Base-by-base conservation (phyloP, 768 basidiomycete genomes). In the Jaapia argillacea region DNA sequence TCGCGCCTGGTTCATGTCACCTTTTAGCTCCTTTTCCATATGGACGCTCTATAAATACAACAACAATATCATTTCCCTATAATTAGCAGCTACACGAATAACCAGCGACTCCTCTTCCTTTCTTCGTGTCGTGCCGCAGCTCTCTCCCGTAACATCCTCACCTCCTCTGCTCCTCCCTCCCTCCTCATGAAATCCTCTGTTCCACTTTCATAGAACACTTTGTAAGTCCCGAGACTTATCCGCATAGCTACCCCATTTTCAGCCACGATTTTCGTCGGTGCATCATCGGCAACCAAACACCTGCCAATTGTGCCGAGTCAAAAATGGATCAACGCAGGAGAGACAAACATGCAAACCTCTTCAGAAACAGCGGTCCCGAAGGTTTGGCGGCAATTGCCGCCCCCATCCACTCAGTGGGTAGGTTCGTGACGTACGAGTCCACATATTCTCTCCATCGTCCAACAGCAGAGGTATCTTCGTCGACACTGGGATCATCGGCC, bases 381-480 rank as follows among this genome's bases (percentile, higher is more conserved):
- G 48, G 57, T 53, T 46, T 38, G 10, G 10, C 20, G 37, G 54
- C 55, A 62, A 43, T 55, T 47, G 51, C 54, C 46, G 63, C 64
- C 2, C 75, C 73, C 35, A 73, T 33, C 84, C 85, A 85, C 52
- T 87, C 85, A 10, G 83, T 86, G 4, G 79, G 75, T 48, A 81
- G 67, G 33, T 66, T 70, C 66, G 81, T 71, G 48, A 83, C 78
- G 53, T 79, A 90, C 28, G 79, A 79, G 53, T 79, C 77, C 46
- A 82, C 64, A 53, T 90, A 88, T 56, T 76, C 81, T 40, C 75
- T 63, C 86, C 87, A 89, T 42, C 85, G 77, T 36, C 65, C 68
- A 13, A 61, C 45, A 26, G 68, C 52, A 7, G 69, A 65, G 37
- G 70, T 71, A 42, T 74, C 74, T 20, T 71, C 71, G 47, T 74